These are phyloP conservation scores for Tolypocladium nubicola DNA, from an alignment of 2,329 filamentous ascomycete species.

Conservation along the genomic window DNA sequence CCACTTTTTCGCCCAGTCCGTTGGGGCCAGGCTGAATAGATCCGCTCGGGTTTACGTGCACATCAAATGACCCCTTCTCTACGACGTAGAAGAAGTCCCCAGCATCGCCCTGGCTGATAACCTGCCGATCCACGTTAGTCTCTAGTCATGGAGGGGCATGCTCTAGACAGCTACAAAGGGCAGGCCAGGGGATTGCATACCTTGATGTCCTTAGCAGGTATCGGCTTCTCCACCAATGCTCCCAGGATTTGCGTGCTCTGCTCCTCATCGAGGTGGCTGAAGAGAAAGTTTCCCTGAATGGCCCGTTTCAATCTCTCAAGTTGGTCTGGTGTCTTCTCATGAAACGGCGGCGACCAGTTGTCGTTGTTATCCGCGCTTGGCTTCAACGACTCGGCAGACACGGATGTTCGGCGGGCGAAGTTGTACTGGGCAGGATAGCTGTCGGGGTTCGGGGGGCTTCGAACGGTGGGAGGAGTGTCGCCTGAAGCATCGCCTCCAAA, in stretches of 20 bases:
- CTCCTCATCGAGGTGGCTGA: constrained; percentile 89
- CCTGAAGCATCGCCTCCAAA: constrained; percentile 42
- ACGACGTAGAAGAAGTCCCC: constrained; percentile 98
- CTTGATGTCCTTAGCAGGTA: constrained; percentile 79
- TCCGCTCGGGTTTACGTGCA: constrained; percentile 76
- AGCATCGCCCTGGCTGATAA: constrained; percentile 90
- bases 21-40: constrained; percentile 68
- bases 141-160: background rate
- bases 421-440: constrained; percentile 89
- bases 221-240: constrained; percentile 87
- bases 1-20: constrained; percentile 75
- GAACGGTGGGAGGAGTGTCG: constrained; percentile 34
- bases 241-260: constrained; percentile 80
- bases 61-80: constrained; percentile 80
- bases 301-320: constrained; percentile 66
- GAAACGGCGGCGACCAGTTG: constrained; percentile 81
- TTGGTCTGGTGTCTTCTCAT: constrained; percentile 76
- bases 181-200: constrained; percentile 23
- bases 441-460: constrained; percentile 46
- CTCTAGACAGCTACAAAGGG: background rate
- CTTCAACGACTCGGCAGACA: constrained; percentile 93
- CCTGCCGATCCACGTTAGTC: constrained; percentile 38
- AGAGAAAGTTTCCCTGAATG: constrained; percentile 85
- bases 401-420: constrained; percentile 83
- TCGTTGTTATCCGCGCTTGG: constrained; percentile 74